A percentile compares a stretch with the other conserved stretches of the same genome.
phyloP scores from a whole-genome alignment of 345 rosid species.

The Eucalyptus cloeziana region DNA sequence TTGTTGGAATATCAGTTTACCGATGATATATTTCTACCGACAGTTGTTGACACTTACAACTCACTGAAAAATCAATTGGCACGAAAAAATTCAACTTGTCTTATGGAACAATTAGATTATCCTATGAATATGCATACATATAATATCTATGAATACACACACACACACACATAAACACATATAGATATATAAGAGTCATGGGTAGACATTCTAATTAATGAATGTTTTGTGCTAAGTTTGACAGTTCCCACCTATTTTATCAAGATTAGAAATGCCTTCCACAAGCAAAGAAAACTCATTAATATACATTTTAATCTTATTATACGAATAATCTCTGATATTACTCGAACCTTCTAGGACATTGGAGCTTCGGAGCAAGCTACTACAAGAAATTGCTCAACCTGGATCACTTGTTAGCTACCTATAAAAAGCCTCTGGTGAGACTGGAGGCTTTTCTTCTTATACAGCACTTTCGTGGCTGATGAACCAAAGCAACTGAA shows the following conservation, averaged over 20 bases:
- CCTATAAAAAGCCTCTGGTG: slow-evolving; percentile 2
- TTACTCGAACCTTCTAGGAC: not conserved
- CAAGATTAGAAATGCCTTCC: not conserved
- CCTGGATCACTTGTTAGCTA: not conserved
- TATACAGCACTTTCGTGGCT: not conserved
- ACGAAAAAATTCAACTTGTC: not conserved
- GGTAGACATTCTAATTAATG: not conserved
- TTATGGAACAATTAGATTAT: not conserved
- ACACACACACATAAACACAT: too few species aligned
- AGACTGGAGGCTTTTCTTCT: not conserved
- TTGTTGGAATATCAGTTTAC: too few species aligned
- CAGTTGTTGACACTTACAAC: not conserved
- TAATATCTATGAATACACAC: too few species aligned
- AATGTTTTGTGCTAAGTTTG: not conserved
- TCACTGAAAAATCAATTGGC: too few species aligned
- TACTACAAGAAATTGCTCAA: not conserved
- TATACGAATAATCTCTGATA: not conserved
- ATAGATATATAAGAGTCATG: not conserved
- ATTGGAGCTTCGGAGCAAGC: slow-evolving; percentile 5
- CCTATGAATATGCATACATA: not conserved
- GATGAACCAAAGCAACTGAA: not conserved
- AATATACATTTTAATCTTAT: not conserved
- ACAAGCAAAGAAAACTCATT: not conserved
- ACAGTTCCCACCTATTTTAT: not conserved
- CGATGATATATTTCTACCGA: not conserved